Base-by-base conservation (phyloP, 2,329 filamentous ascomycete species). In the Remersonia thermophila region DNA sequence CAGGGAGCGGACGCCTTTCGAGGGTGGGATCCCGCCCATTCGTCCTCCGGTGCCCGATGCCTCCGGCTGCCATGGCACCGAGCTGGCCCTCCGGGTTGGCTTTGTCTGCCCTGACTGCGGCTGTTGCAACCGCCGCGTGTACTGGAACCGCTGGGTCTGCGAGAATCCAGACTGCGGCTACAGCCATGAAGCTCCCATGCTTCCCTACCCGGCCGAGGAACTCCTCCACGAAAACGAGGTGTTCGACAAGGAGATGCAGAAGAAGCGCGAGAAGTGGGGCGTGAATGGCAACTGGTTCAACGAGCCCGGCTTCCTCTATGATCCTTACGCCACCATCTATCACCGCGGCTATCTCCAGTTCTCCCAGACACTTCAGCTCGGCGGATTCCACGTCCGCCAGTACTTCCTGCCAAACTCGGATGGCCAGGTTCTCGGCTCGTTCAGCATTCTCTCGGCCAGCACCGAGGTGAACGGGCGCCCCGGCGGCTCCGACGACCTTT, bases 31-130 rank as follows among this genome's bases (percentile, higher is more conserved):
- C 29, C 14, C 45, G 1, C 50, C 61, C 7, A 41, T 64, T 1
- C 47, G 65, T 1, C 54, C 58, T 0, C 55, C 63, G 0, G 38
- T 63, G 4, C 47, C 54, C 4, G 46, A 56, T 9, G 49, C 57
- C 2, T 45, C 54, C 0, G 56, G 59, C 11, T 53, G 58, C 1
- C 49, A 58, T 4, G 66, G 70, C 3, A 66, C 69, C 0, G 65
- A 71, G 9, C 56, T 60, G 3, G 53, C 61, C 7, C 73, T 69
- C 38, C 78, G 73, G 48, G 61, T 63, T 34, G 81, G 80, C 0
- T 70, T 84, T 32, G 71, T 80, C 2, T 87, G 82, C 46, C 74
- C 73, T 0, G 40, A 57, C 2, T 86, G 82, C 44, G 58, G 63
- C 0, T 66, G 71, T 28, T 83, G 80, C 47, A 74, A 66, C 29